Base-by-base conservation (phyloP, 2,329 filamentous ascomycete species). In the Fusarium hainanense region DNA sequence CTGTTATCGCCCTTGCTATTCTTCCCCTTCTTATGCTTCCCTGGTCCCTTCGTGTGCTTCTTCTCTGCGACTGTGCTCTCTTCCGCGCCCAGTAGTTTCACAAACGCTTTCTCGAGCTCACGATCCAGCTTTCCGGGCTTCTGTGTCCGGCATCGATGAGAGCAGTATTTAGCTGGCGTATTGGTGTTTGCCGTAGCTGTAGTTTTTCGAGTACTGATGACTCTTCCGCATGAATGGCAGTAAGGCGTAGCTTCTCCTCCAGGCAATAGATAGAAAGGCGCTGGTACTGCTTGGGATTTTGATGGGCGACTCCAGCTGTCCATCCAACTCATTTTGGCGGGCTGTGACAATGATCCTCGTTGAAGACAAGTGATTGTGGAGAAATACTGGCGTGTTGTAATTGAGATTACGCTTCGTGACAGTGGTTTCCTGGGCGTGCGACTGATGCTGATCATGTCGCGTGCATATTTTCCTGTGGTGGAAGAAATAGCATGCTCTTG, bases 141-240 rank as follows among this genome's bases (percentile, higher is more conserved):
- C 40, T 81, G 81, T 34, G 80, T 80, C 21, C 85, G 80, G 68
- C 87, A 90, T 40, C 84, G 79, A 47, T 83, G 79, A 0, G 87
- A 89, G 77, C 88, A 89, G 78, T 88, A 90, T 66, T 87, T 88
- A 11, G 59, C 60, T 4, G 73, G 65, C 13, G 67, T 69, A 10
- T 50, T 63, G 5, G 52, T 54, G 9, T 73, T 79, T 7, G 73
- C 71, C 6, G 71, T 68, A 2, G 76, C 71, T 20, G 72, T 76
- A 43, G 77, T 70, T 47, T 74, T 77, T 28, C 77, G 74, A 9
- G 72, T 75, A 68, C 84, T 82, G 41, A 88, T 88, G 4, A 87
- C 82, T 42, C 87, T 81, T 2, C 88, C 87, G 68, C 87, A 90
- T 14, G 84, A 83, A 64, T 84, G 83, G 69, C 87, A 89, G 74